Evolutionary conservation across 1,284 basidiomycete genomes (phyloP).

Genomic region (Microstroma glucosiphilum): DNA sequence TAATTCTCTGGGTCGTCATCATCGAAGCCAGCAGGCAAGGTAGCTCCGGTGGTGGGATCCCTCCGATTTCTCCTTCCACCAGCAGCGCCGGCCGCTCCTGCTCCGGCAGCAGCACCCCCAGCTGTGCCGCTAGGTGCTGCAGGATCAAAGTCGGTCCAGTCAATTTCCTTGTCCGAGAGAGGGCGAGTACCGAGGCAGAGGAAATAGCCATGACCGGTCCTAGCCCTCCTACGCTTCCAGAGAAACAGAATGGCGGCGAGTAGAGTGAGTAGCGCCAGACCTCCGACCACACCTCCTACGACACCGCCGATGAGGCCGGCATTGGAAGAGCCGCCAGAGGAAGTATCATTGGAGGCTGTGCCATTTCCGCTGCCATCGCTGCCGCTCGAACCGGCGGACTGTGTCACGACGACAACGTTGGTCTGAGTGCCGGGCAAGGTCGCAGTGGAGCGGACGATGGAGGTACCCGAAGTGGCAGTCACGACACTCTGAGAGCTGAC

Average conservation of each 20-base stretch:
- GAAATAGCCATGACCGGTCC: conserved; percentile 37
- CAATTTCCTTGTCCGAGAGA: conserved; percentile 19
- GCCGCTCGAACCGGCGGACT: not conserved
- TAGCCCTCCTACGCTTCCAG: conserved; percentile 23
- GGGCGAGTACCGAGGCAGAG: conserved; percentile 36
- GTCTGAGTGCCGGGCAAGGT: conserved; percentile 3
- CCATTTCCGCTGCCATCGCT: not conserved
- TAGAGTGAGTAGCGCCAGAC: conserved; percentile 26
- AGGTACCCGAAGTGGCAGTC: not conserved
- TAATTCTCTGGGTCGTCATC: conserved; percentile 24
- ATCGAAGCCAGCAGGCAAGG: conserved; percentile 26
- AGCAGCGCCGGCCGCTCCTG: conserved; percentile 20
- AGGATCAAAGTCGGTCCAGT: conserved; percentile 17
- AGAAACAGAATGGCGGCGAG: conserved; percentile 18
- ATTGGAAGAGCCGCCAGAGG: conserved; percentile 21
- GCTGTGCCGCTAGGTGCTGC: conserved; percentile 37
- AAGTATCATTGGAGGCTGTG: not conserved
- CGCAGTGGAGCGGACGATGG: not conserved
- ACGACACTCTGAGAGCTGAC: not conserved
- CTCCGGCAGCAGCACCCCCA: conserved; percentile 17
- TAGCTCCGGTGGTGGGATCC: conserved; percentile 21
- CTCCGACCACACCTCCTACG: conserved; percentile 40
- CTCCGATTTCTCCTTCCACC: conserved; percentile 17
- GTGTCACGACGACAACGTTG: conserved; percentile 2
- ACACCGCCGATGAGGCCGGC: conserved; percentile 37